phyloP scores from a whole-genome alignment of 2,329 filamentous ascomycete species.

The Trichoderma breve region DNA sequence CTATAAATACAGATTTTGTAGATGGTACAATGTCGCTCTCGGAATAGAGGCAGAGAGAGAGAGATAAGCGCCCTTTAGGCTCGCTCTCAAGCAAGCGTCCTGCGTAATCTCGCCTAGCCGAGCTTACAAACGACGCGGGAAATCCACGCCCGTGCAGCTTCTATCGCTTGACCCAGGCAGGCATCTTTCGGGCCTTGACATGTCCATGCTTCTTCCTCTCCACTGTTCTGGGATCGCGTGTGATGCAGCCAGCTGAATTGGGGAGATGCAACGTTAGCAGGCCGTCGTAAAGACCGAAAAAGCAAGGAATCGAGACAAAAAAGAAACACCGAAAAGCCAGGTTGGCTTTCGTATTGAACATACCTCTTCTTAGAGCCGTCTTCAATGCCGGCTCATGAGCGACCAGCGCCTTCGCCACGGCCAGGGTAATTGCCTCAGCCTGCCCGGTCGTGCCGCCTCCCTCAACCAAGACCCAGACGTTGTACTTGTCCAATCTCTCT shows the following conservation, averaged over 20 bases:
- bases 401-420: constrained; percentile 81
- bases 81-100: constrained; percentile 3
- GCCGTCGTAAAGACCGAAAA: constrained; percentile 13
- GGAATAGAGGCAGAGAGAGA: not conserved
- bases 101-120: constrained; percentile 15
- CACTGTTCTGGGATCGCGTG: constrained; percentile 84
- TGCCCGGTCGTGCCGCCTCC: constrained; percentile 94
- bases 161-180: constrained; percentile 90
- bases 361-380: constrained; percentile 82
- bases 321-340: not conserved
- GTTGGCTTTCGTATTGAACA: constrained; percentile 36
- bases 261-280: constrained; percentile 41
- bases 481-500: constrained; percentile 89
- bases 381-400: constrained; percentile 93
- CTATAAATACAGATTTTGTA: constrained; percentile 20
- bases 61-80: not conserved
- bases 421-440: constrained; percentile 89
- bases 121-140: constrained; percentile 1
- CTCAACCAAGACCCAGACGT: constrained; percentile 80
- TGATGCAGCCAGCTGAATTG: constrained; percentile 79
- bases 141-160: not conserved
- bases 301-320: not conserved
- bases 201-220: constrained; percentile 98
- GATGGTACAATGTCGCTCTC: constrained; percentile 17
- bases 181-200: constrained; percentile 96